phyloP scores from a whole-genome alignment of 768 basidiomycete species.

The Candolleomyces aberdarensis region DNA sequence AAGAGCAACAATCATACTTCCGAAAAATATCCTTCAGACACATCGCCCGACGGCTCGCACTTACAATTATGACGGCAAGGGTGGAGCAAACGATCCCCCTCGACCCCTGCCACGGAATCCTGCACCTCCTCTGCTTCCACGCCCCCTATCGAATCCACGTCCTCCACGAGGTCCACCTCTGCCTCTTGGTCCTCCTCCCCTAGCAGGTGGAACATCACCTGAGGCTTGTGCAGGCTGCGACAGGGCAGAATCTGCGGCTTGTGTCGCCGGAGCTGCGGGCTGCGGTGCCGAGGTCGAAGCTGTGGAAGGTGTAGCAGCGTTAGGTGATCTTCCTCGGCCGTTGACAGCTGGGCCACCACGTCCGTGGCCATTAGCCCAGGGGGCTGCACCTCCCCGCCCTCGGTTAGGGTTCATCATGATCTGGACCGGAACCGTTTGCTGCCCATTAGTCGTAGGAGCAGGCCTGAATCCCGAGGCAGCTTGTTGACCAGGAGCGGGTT shows the following conservation, averaged over 20 bases:
- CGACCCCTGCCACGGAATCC: constrained; percentile 3
- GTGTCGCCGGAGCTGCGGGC: no score
- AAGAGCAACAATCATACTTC: no score
- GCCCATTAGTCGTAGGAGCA: constrained; percentile 36
- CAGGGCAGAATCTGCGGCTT: neutral
- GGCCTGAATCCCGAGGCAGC: constrained; percentile 67
- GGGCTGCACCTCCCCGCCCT: constrained; percentile 30
- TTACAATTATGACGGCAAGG: constrained; percentile 24
- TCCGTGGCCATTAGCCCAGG: constrained; percentile 29
- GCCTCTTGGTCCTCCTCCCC: neutral
- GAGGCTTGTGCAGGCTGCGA: neutral
- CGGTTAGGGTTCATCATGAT: constrained; percentile 81
- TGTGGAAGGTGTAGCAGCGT: neutral
- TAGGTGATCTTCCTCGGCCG: constrained; percentile 1
- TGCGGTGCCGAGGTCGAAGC: neutral
- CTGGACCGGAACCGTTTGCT: constrained; percentile 39
- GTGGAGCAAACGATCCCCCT: constrained; percentile 13
- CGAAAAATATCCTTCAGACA: no score
- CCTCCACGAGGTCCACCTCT: neutral
- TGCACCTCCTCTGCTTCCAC: neutral
- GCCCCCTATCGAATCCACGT: constrained; percentile 5
- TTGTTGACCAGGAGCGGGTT: constrained; percentile 49
- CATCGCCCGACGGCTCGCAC: neutral
- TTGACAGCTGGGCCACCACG: constrained; percentile 3
- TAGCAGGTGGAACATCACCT: neutral